A percentile compares a stretch with the other conserved stretches of the same genome.
phyloP scores from a whole-genome alignment of 306 rosid genomes.

The Inga leiocalycina region DNA sequence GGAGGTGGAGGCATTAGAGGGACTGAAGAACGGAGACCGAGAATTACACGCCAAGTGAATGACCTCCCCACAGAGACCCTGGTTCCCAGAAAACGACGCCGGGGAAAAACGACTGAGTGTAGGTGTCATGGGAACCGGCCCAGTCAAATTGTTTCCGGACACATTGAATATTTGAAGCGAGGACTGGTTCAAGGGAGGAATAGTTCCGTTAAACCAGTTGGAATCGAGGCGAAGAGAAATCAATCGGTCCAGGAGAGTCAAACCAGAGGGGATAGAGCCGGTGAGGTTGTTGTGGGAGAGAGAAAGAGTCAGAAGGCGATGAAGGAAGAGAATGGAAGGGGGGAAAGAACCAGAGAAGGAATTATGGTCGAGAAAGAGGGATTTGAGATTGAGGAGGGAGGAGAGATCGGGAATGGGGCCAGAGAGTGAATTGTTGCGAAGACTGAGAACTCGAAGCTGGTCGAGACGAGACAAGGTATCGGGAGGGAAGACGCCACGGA shows the following conservation, averaged over 20 bases:
- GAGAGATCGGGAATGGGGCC: constrained; percentile 89
- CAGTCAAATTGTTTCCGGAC: not conserved
- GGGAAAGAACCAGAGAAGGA: constrained; percentile 72
- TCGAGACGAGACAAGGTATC: constrained; percentile 62
- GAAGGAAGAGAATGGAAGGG: constrained; percentile 61
- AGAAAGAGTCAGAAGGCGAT: constrained; percentile 59
- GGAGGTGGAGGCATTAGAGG: constrained; percentile 38
- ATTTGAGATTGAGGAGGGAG: constrained; percentile 62
- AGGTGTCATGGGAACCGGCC: not conserved
- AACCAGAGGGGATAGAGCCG: constrained; percentile 51
- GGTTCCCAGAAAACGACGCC: constrained; percentile 3
- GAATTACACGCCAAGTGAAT: not conserved
- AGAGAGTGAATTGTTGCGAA: constrained; percentile 76
- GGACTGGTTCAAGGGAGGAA: constrained; percentile 73
- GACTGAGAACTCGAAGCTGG: constrained; percentile 82
- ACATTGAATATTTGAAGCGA: constrained; percentile 29
- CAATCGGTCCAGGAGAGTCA: constrained; percentile 63
- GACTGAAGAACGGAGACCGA: constrained; percentile 62
- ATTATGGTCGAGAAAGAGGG: constrained; percentile 67
- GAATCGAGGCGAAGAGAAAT: constrained; percentile 58
- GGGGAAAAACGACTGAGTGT: not conserved
- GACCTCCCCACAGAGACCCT: not conserved
- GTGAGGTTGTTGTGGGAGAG: constrained; percentile 63
- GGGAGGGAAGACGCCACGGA: constrained; percentile 63
- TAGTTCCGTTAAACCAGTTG: constrained; percentile 57